Percentiles rank a stretch among this genome's conserved stretches.
These are phyloP conservation scores for Pisolithus thermaeus DNA, from an alignment of 1,284 basidiomycete genomes.

Conservation along the genomic window DNA sequence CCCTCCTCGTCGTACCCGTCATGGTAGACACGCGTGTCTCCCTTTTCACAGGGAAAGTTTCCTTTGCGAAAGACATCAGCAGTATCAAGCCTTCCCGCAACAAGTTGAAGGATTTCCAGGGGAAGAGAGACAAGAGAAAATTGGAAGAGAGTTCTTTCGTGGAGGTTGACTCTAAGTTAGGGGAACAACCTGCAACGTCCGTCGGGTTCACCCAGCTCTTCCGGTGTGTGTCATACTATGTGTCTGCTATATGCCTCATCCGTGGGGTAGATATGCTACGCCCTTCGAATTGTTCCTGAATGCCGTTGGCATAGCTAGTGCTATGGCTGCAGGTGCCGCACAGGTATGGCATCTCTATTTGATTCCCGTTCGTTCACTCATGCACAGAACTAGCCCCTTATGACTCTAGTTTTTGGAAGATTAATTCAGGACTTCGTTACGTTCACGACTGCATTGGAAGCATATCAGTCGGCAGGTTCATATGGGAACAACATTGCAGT, in stretches of 20 bases:
- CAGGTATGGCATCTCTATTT: constrained; percentile 42
- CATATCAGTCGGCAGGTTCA: constrained; percentile 22
- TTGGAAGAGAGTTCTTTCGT: background rate
- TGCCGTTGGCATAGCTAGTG: constrained; percentile 58
- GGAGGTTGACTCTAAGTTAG: background rate
- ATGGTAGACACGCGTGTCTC: background rate
- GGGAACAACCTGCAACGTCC: background rate
- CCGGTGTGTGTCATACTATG: background rate
- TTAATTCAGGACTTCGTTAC: constrained; percentile 72
- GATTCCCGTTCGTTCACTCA: constrained; percentile 5
- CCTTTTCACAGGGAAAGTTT: background rate
- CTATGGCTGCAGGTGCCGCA: constrained; percentile 67
- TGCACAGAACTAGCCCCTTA: constrained; percentile 52
- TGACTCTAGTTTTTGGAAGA: constrained; percentile 79
- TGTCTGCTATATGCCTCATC: background rate
- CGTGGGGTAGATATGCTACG: constrained; percentile 52
- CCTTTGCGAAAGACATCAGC: background rate
- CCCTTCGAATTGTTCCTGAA: constrained; percentile 58
- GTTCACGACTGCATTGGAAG: constrained; percentile 37
- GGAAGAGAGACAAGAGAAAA: background rate
- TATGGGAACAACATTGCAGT: constrained; percentile 22
- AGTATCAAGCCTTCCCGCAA: background rate
- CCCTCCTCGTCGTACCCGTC: background rate
- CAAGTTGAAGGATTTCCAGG: background rate
- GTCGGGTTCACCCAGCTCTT: background rate